Conservation (phyloP, 352 stramenopile species). For the Pythium brachiatum region DNA sequence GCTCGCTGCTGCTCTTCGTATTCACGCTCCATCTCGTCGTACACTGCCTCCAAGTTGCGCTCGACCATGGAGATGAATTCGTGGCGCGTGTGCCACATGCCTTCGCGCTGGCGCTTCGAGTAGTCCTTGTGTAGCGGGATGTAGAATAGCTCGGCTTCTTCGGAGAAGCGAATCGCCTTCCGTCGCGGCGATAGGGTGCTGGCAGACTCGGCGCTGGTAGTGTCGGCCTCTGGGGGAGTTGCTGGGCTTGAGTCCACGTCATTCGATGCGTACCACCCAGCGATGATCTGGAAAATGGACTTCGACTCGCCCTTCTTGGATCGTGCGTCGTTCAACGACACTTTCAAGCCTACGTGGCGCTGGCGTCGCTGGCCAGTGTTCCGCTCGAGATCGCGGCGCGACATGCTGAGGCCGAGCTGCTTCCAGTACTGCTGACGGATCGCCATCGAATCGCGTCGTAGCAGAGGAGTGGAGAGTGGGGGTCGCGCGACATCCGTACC, state of each 20-base stretch:
- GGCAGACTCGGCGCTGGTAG: constrained; percentile 25
- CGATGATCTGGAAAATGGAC: constrained; percentile 79
- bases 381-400: constrained; percentile 77
- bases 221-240: background rate
- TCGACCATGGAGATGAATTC: constrained; percentile 89
- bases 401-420: constrained; percentile 78
- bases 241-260: constrained; percentile 3
- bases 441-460: constrained; percentile 78
- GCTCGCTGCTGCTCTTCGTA: constrained; percentile 68
- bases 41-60: constrained; percentile 82
- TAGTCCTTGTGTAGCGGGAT: constrained; percentile 83
- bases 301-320: constrained; percentile 42
- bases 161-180: constrained; percentile 60
- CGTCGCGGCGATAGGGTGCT: constrained; percentile 18
- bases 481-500: constrained; percentile 19
- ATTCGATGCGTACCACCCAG: constrained; percentile 67
- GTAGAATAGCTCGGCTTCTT: constrained; percentile 85
- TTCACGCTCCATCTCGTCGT: constrained; percentile 87
- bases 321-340: constrained; percentile 68
- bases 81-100: constrained; percentile 81
- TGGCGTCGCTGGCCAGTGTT: constrained; percentile 62
- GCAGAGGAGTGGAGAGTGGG: constrained; percentile 28
- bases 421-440: constrained; percentile 88
- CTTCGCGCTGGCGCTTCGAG: constrained; percentile 81
- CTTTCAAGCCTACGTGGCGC: constrained; percentile 68